Percentiles rank a stretch among this genome's conserved stretches.
Conservation (phyloP, 2,329 filamentous ascomycete genomes). For the Arachnopeziza araneosa region DNA sequence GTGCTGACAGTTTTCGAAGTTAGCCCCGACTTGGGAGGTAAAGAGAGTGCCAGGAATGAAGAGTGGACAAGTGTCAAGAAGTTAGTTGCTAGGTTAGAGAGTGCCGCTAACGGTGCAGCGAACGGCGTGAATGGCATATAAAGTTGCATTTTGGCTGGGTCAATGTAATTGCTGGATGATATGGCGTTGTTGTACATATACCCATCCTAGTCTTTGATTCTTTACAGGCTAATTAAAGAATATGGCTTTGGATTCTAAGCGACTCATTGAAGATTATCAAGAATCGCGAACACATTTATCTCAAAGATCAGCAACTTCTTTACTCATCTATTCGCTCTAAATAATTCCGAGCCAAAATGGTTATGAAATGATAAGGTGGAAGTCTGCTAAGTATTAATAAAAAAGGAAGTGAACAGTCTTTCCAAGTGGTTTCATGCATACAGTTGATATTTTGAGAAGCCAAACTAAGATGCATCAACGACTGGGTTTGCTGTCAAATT, state of each 20-base stretch:
- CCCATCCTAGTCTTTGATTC: constrained; percentile 21
- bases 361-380: too few relatives aligned
- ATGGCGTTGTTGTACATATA: constrained; percentile 21
- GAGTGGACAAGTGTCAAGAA: constrained; percentile 95
- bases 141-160: background rate
- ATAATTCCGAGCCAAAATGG: too few relatives aligned
- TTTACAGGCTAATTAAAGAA: background rate
- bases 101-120: constrained; percentile 19
- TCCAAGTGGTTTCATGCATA: too few relatives aligned
- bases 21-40: constrained; percentile 72
- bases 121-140: constrained; percentile 22
- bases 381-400: too few relatives aligned
- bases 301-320: too few relatives aligned
- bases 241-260: background rate
- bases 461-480: too few relatives aligned
- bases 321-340: too few relatives aligned
- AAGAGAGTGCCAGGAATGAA: constrained; percentile 75
- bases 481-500: too few relatives aligned
- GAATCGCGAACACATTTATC: too few relatives aligned
- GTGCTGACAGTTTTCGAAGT: constrained; percentile 92
- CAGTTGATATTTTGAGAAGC: too few relatives aligned
- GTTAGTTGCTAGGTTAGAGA: constrained; percentile 70
- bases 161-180: constrained; percentile 12
- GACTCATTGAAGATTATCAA: background rate
- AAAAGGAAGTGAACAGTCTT: too few relatives aligned